A percentile compares a stretch with the other conserved stretches of the same genome.
Conservation (phyloP, 2,329 filamentous ascomycete species). For the Bipolaris sorokiniana region DNA sequence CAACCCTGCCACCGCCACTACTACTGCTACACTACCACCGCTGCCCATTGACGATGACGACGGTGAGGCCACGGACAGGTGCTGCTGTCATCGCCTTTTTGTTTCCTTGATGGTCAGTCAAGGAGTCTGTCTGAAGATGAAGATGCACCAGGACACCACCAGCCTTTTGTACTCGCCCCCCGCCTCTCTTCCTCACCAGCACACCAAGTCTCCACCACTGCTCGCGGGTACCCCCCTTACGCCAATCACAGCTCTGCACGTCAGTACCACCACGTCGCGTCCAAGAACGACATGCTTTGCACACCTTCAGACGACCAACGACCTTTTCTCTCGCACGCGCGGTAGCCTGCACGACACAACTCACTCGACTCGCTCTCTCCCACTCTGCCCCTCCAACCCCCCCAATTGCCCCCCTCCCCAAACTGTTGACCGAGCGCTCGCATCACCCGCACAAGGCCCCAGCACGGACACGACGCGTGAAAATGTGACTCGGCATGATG, state of each 20-base stretch:
- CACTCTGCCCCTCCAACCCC: constrained; percentile 3
- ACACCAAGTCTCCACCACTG: constrained; percentile 3
- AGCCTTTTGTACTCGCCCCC: constrained; percentile 9
- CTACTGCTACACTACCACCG: not conserved
- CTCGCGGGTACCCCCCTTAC: not conserved
- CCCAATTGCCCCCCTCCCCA: not conserved
- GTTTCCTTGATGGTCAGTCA: no score
- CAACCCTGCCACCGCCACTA: not conserved
- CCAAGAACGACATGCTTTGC: constrained; percentile 5
- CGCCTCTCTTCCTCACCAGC: not conserved
- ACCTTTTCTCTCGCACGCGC: constrained; percentile 6
- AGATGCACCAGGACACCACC: no score
- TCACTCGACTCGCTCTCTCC: not conserved
- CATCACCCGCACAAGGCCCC: not conserved
- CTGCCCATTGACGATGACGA: not conserved
- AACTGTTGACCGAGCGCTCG: not conserved
- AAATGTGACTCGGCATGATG: constrained; percentile 28
- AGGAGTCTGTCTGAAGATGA: no score
- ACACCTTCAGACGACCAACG: not conserved
- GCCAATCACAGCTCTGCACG: constrained; percentile 27
- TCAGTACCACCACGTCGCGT: constrained; percentile 27
- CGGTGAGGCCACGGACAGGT: not conserved
- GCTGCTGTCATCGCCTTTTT: no score
- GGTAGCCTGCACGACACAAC: not conserved
- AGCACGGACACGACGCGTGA: constrained; percentile 14